These are phyloP conservation scores for Pezicula carpinea DNA, from an alignment of 2,329 filamentous ascomycete species.

Conservation along the genomic window DNA sequence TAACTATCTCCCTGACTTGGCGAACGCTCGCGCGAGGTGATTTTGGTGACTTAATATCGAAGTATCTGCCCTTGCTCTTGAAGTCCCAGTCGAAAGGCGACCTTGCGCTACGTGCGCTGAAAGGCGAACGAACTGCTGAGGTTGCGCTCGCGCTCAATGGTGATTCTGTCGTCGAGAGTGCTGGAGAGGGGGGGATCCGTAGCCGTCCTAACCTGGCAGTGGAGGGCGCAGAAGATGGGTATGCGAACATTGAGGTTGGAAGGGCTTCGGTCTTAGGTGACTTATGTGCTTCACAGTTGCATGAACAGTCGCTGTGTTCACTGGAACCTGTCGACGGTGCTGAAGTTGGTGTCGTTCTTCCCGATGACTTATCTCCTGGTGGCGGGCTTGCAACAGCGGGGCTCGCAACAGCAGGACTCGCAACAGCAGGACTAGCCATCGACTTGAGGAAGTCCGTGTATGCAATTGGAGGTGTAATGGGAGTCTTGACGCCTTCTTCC, in stretches of 20 bases:
- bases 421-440: constrained; percentile 43
- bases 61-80: constrained; percentile 61
- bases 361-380: constrained; percentile 31
- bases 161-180: constrained; percentile 62
- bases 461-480: constrained; percentile 83
- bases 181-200: constrained; percentile 73
- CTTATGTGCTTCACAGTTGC: constrained; percentile 50
- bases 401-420: constrained; percentile 28
- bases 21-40: constrained; percentile 57
- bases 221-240: constrained; percentile 54
- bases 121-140: constrained; percentile 58
- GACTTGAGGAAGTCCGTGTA: constrained; percentile 92
- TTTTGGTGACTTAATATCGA: constrained; percentile 52
- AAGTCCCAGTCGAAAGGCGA: constrained; percentile 78
- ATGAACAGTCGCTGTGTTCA: constrained; percentile 51
- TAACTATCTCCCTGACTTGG: constrained; percentile 83
- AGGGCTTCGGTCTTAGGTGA: constrained; percentile 54
- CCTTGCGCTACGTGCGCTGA: constrained; percentile 56
- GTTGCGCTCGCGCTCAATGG: constrained; percentile 55
- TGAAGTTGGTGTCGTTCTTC: constrained; percentile 42
- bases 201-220: constrained; percentile 55
- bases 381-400: constrained; percentile 14
- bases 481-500: constrained; percentile 66
- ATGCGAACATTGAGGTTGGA: constrained; percentile 52
- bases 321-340: constrained; percentile 34